Evolutionary conservation across 257 asterid species (phyloP).

Genomic region (Ajuga chamaepitys): DNA sequence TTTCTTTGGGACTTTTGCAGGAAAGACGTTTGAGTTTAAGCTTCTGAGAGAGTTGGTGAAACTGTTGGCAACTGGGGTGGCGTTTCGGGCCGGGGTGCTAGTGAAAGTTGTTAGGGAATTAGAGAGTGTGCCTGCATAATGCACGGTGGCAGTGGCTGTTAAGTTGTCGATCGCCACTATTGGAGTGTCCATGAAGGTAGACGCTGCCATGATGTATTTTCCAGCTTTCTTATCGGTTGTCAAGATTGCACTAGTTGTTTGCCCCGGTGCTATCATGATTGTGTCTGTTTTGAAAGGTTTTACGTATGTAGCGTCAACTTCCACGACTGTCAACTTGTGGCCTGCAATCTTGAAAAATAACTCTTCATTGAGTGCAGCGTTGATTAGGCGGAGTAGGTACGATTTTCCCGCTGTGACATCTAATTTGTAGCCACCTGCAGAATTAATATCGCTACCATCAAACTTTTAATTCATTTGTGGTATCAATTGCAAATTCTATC

Average conservation of each 20-base stretch:
- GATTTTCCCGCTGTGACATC: slow-evolving; percentile 44
- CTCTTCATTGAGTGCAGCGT: slow-evolving; percentile 67
- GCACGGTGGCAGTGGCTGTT: slow-evolving; percentile 58
- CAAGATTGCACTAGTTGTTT: slow-evolving; percentile 43
- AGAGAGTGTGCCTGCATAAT: slow-evolving; percentile 46
- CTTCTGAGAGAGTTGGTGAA: slow-evolving; percentile 46
- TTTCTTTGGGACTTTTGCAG: slow-evolving; percentile 38
- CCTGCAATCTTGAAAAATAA: slow-evolving; percentile 64
- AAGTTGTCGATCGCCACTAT: slow-evolving; percentile 43
- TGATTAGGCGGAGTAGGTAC: slow-evolving; percentile 54
- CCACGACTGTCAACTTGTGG: slow-evolving; percentile 50
- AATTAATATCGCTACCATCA: not conserved
- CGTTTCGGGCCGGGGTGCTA: slow-evolving; percentile 38
- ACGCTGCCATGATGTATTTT: slow-evolving; percentile 40
- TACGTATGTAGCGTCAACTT: slow-evolving; percentile 57
- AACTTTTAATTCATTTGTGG: too few relatives aligned
- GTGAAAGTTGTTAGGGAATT: slow-evolving; percentile 28
- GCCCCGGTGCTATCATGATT: slow-evolving; percentile 54
- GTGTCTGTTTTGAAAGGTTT: slow-evolving; percentile 55
- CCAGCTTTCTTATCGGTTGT: slow-evolving; percentile 28
- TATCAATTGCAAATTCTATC: too few relatives aligned
- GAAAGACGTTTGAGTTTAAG: slow-evolving; percentile 42
- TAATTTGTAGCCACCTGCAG: slow-evolving; percentile 32
- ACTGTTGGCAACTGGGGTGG: slow-evolving; percentile 47
- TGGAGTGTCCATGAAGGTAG: slow-evolving; percentile 56